These are phyloP conservation scores for Fusarium nygamai DNA, from an alignment of 2,329 filamentous ascomycete genomes.

Conservation along the genomic window DNA sequence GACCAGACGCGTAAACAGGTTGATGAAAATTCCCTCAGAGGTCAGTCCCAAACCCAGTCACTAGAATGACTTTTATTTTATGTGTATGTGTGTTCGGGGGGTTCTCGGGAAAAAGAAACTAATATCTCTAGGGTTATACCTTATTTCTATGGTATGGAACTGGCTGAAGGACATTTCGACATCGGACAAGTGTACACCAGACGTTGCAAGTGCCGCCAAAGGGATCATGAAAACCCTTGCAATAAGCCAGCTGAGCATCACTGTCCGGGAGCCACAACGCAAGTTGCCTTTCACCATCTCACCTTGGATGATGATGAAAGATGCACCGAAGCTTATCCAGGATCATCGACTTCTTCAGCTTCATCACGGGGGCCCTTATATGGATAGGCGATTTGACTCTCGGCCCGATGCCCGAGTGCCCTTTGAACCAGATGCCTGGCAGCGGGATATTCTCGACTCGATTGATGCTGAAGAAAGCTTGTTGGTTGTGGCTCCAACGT, in stretches of 20 bases:
- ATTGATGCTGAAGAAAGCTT: constrained; percentile 77
- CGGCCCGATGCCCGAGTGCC: constrained; percentile 71
- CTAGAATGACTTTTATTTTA: not conserved
- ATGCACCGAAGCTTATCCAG: not conserved
- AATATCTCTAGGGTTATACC: constrained; percentile 25
- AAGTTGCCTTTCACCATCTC: not conserved
- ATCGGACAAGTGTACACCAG: constrained; percentile 21
- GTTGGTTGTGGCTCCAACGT: constrained; percentile 81
- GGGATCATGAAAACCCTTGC: not conserved
- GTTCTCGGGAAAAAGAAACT: not conserved
- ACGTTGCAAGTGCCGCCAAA: constrained; percentile 21
- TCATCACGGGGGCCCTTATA: constrained; percentile 74
- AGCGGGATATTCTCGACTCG: constrained; percentile 76
- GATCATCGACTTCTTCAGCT: constrained; percentile 67
- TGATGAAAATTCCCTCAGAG: not conserved
- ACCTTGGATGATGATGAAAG: not conserved
- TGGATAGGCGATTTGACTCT: constrained; percentile 79
- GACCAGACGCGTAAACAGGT: not conserved
- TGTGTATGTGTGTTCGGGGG: not conserved
- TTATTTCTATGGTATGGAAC: constrained; percentile 42
- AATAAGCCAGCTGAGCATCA: not conserved
- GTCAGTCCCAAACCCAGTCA: not conserved
- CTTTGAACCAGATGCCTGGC: constrained; percentile 82
- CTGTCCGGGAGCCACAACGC: not conserved
- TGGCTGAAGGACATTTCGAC: constrained; percentile 33